phyloP scores from a whole-genome alignment of 2,329 filamentous ascomycete genomes.

The Truncatella angustata region DNA sequence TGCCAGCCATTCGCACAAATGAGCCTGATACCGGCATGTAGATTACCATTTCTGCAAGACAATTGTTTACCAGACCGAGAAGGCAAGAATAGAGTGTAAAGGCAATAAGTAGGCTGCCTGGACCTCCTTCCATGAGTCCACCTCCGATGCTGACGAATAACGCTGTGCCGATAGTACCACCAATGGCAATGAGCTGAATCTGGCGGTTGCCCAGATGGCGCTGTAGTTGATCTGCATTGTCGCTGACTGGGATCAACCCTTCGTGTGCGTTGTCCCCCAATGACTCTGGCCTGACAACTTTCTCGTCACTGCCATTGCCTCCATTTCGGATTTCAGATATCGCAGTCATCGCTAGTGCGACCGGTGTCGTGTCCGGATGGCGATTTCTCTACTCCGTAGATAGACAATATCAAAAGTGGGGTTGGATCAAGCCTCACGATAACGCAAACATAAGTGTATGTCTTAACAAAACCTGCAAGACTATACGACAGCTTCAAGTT shows the following conservation, averaged over 20 bases:
- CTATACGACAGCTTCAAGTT: no score
- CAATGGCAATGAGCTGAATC: constrained; percentile 55
- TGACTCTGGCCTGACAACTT: not conserved
- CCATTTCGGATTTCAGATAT: not conserved
- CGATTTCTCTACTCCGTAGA: no score
- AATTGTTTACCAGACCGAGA: constrained; percentile 63
- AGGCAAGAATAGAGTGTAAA: constrained; percentile 53
- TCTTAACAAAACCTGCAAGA: no score
- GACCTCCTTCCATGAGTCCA: constrained; percentile 45
- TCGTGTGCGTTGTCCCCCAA: not conserved
- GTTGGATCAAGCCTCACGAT: no score
- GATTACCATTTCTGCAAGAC: constrained; percentile 62
- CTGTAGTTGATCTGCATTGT: constrained; percentile 10
- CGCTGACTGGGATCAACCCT: constrained; percentile 2
- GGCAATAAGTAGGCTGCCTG: constrained; percentile 52
- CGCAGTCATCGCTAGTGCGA: not conserved
- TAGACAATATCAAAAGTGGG: no score
- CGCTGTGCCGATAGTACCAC: constrained; percentile 53
- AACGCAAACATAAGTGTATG: no score
- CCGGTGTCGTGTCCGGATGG: no score
- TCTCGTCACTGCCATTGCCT: not conserved
- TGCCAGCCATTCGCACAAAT: constrained; percentile 62
- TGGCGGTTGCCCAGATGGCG: constrained; percentile 23
- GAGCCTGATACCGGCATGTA: constrained; percentile 62
- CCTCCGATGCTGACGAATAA: constrained; percentile 58